Base-by-base conservation (phyloP, 768 basidiomycete species). In the Leccinum truebloodii region DNA sequence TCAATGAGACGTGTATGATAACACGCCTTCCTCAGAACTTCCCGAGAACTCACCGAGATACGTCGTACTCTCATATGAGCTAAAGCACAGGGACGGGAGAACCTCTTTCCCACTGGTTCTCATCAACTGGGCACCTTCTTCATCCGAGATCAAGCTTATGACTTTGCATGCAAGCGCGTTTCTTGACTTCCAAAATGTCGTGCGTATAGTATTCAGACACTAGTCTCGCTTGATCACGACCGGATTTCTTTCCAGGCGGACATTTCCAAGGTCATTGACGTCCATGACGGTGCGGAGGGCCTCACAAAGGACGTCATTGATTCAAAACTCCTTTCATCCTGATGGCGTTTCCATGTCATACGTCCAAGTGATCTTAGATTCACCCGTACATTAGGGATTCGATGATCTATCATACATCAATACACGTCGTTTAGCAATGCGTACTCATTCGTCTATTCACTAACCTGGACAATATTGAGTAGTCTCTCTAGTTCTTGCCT, bases 31-130 rank as follows among this genome's bases (percentile, higher is more conserved):
- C 24, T 59, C 8, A 95, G 95, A 95, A 71, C 80, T 96, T 12
- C 95, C 95, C 0, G 92, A 90, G 76, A 90, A 88, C 69, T 83
- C 89, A 8, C 94, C 94, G 6, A 84, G 95, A 66, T 95, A 91
- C 72, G 87, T 96, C 52, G 73, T 95, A 26, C 80, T 95, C 51
- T 94, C 91, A 10, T 89, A 95, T 67, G 90, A 91, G 69, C 82
- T 94, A 37, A 80, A 81, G 55, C 92, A 95, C 72, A 71, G 71
- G 9, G 94, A 96, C 68, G 94, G 94, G 3, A 81, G 95, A 52
- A 90, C 81, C 61, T 94, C 92, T 1, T 92, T 88, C 66, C 94
- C 94, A 2, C 79, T 97, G 12, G 86, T 92, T 13, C 80, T 96
- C 52, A 77, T 97, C 73, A 95, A 95, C 77, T 97, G 94, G 94